Conservation (phyloP, 495 filamentous ascomycete species). For the Penicillium cinerascens region DNA sequence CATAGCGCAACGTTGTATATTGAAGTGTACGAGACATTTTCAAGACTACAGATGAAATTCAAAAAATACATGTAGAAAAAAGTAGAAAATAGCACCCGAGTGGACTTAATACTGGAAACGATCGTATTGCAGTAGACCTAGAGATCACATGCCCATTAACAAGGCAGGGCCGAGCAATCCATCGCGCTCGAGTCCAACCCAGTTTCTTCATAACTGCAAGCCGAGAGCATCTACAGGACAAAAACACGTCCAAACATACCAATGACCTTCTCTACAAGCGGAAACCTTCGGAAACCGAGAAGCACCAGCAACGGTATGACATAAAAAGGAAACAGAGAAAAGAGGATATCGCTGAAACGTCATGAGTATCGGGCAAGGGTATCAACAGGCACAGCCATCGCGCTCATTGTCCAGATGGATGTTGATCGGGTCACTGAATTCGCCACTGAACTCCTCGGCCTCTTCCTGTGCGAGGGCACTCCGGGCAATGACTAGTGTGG, state of each 20-base stretch:
- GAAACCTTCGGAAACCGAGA: conserved; percentile 8
- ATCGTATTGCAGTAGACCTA: not conserved
- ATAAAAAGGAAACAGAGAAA: conserved; percentile 10
- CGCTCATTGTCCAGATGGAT: conserved; percentile 89
- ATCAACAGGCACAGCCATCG: conserved; percentile 87
- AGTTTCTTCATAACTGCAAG: not conserved
- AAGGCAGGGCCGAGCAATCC: not conserved
- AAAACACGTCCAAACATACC: conserved; percentile 10
- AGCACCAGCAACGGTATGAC: conserved; percentile 14
- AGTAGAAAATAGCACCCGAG: no score
- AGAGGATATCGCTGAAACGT: conserved; percentile 23
- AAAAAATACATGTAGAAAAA: no score
- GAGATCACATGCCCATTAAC: conserved; percentile 1
- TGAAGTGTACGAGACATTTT: not conserved
- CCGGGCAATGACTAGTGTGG: conserved; percentile 80
- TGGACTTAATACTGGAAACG: not conserved
- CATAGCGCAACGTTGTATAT: not conserved
- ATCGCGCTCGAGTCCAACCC: not conserved
- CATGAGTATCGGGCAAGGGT: conserved; percentile 27
- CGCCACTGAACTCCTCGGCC: conserved; percentile 84
- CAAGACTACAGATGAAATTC: not conserved
- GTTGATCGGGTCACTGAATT: conserved; percentile 96
- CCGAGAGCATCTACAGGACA: conserved; percentile 21
- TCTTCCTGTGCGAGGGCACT: conserved; percentile 96
- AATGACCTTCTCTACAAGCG: conserved; percentile 19